phyloP scores from a whole-genome alignment of 192 early-diverging fungal genomes.

The Gamsiella multidivaricata region DNA sequence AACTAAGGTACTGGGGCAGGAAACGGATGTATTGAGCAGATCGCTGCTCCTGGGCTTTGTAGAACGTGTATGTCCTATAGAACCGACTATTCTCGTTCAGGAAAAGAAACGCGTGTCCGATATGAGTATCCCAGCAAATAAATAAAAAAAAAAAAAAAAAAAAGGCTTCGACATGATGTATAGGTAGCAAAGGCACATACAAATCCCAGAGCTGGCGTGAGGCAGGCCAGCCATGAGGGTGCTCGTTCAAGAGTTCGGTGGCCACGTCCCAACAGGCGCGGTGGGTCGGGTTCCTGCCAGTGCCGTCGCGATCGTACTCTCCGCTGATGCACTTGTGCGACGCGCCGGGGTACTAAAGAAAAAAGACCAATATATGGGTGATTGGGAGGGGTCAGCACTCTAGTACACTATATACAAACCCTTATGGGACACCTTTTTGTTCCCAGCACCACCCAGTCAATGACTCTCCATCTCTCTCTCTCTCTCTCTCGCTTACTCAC shows the following conservation, averaged over 20 bases:
- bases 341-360: constrained; percentile 25
- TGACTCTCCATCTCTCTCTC: too few relatives aligned
- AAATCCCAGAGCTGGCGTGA: constrained; percentile 44
- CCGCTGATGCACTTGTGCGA: constrained; percentile 52
- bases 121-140: neutral
- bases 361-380: neutral
- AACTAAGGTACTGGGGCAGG: constrained; percentile 18
- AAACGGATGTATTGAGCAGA: constrained; percentile 32
- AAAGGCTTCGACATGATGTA: too few relatives aligned
- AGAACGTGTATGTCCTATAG: constrained; percentile 45
- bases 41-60: constrained; percentile 5
- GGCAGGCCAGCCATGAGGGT: constrained; percentile 19
- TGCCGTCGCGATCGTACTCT: constrained; percentile 32
- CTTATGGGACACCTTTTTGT: neutral
- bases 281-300: constrained; percentile 42
- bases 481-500: neutral
- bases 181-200: constrained; percentile 22
- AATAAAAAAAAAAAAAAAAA: neutral
- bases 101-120: too few relatives aligned
- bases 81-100: constrained; percentile 43
- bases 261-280: constrained; percentile 46
- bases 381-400: neutral
- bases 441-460: too few relatives aligned
- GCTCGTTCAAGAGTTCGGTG: constrained; percentile 19
- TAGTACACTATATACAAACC: neutral